Evolutionary conservation across 129 eudicot species (phyloP).

Genomic region (Flaveria trinervia): DNA sequence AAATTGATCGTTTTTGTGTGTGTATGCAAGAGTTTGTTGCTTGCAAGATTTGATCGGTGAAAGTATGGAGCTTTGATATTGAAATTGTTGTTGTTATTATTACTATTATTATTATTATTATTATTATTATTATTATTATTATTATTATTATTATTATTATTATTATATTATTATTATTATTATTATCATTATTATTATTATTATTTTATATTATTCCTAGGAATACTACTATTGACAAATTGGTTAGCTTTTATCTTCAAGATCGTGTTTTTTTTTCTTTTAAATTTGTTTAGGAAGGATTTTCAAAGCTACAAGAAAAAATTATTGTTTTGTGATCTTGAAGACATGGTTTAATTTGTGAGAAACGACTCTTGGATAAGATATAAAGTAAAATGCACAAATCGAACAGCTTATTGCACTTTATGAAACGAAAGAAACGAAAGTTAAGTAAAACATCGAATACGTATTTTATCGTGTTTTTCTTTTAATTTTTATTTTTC

Average conservation of each 20-base stretch:
- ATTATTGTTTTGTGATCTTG: too few relatives aligned
- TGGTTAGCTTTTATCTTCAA: constrained; percentile 22
- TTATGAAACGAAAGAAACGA: too few relatives aligned
- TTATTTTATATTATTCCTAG: constrained; percentile 24
- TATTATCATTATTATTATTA: neutral
- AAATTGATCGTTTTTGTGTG: neutral
- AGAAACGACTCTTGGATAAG: too few relatives aligned
- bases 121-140: neutral
- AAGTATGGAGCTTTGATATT: neutral
- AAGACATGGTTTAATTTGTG: too few relatives aligned
- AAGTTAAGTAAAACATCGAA: too few relatives aligned
- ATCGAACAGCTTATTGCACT: too few relatives aligned
- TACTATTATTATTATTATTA: neutral
- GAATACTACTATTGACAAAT: constrained; percentile 24
- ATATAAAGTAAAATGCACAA: too few relatives aligned
- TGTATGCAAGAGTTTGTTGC: constrained; percentile 14
- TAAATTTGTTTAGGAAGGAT: too few relatives aligned
- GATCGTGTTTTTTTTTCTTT: neutral
- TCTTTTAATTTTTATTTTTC: too few relatives aligned
- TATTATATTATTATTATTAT: neutral
- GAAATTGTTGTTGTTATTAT: neutral
- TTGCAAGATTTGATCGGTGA: constrained; percentile 34
- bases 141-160: neutral
- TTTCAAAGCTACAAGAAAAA: too few relatives aligned
- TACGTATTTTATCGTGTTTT: too few relatives aligned